Conservation (phyloP, 495 filamentous ascomycete species). For the Letharia columbiana region DNA sequence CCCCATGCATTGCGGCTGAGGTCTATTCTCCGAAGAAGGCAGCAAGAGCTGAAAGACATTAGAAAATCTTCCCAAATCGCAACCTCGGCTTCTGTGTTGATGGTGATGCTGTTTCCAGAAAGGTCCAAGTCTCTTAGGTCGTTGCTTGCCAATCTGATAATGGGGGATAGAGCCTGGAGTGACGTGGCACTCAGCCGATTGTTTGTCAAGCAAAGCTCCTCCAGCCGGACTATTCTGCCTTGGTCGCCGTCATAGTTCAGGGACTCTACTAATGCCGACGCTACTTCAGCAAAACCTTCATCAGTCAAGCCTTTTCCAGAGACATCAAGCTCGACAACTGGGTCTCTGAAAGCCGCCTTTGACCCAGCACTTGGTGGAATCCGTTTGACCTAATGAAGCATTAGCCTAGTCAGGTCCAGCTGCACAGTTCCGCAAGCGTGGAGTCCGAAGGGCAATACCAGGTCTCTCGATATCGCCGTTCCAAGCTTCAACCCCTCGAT, state of each 20-base stretch:
- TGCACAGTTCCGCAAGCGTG: not conserved
- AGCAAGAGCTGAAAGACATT: conserved; percentile 36
- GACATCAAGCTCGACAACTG: conserved; percentile 40
- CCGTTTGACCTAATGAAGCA: conserved; percentile 32
- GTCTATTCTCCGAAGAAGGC: conserved; percentile 38
- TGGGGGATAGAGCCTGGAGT: conserved; percentile 33
- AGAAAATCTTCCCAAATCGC: conserved; percentile 39
- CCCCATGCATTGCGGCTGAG: conserved; percentile 39
- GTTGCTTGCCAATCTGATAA: conserved; percentile 32
- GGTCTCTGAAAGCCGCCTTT: conserved; percentile 33
- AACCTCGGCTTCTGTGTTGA: conserved; percentile 31
- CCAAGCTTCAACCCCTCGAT: conserved; percentile 39
- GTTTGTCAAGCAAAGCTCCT: conserved; percentile 38
- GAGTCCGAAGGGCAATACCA: conserved; percentile 30
- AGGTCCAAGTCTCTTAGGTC: conserved; percentile 43
- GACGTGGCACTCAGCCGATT: conserved; percentile 36
- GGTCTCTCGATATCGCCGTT: conserved; percentile 37
- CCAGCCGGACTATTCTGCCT: conserved; percentile 32
- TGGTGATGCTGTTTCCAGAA: conserved; percentile 37
- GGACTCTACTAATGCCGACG: conserved; percentile 34
- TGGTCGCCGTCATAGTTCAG: conserved; percentile 30
- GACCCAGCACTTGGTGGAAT: conserved; percentile 31
- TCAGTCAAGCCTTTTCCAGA: conserved; percentile 38
- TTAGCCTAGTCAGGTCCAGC: conserved; percentile 7
- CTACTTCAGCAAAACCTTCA: conserved; percentile 36